These are phyloP conservation scores for Paxillus rubicundulus DNA, from an alignment of 768 basidiomycete genomes.

Conservation along the genomic window DNA sequence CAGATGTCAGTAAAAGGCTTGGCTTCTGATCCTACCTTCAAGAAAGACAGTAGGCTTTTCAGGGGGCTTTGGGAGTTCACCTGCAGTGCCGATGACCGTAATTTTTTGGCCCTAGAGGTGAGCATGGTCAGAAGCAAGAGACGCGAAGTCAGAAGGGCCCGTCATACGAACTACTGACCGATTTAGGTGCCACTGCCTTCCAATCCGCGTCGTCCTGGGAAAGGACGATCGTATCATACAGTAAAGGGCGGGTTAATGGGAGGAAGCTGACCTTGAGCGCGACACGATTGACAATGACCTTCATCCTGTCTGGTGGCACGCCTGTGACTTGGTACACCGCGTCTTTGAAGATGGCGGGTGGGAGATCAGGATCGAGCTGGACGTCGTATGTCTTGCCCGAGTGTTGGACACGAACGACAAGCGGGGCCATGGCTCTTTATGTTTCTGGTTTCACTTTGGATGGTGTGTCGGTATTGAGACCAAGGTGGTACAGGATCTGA, in stretches of 20 bases:
- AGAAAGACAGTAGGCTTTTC: conserved; percentile 75
- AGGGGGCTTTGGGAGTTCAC: conserved; percentile 88
- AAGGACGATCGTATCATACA: background rate
- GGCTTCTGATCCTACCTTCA: conserved; percentile 54
- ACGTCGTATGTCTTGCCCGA: conserved; percentile 76
- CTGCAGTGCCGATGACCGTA: conserved; percentile 92
- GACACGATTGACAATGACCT: conserved; percentile 94
- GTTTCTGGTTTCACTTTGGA: conserved; percentile 4
- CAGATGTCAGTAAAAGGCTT: background rate
- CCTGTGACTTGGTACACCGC: conserved; percentile 78
- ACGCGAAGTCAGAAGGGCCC: conserved; percentile 1
- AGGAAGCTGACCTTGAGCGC: conserved; percentile 67
- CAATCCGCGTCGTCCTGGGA: conserved; percentile 84
- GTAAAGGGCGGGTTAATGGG: background rate
- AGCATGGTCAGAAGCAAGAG: conserved; percentile 4
- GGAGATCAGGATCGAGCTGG: conserved; percentile 66
- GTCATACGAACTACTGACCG: conserved; percentile 44
- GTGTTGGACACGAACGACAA: conserved; percentile 86
- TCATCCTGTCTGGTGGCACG: conserved; percentile 90
- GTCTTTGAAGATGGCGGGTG: conserved; percentile 77
- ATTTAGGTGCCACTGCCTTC: conserved; percentile 80
- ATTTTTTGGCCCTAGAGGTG: conserved; percentile 73
- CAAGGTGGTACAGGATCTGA: background rate
- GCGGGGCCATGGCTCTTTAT: conserved; percentile 51
- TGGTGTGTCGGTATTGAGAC: background rate